These are phyloP conservation scores for Colletotrichum destructivum DNA, from an alignment of 2,329 filamentous ascomycete genomes.

Conservation along the genomic window DNA sequence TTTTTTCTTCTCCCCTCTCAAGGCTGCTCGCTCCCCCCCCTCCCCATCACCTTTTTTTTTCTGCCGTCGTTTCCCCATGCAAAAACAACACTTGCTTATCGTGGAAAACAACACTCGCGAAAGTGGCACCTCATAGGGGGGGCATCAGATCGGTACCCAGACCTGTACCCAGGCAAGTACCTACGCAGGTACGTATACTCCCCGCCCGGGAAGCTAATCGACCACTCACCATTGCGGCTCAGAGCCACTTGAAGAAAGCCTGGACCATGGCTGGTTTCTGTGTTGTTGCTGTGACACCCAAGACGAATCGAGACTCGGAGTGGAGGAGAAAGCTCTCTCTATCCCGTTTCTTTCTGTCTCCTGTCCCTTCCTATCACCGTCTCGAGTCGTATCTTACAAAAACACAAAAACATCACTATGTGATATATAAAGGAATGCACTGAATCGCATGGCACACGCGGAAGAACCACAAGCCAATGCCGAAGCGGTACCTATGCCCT, in stretches of 20 bases:
- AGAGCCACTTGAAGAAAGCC: background rate
- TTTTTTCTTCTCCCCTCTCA: too few species aligned
- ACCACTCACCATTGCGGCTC: background rate
- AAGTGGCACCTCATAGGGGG: background rate
- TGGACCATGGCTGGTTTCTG: background rate
- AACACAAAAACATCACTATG: too few species aligned
- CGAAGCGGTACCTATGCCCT: background rate
- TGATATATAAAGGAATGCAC: too few species aligned
- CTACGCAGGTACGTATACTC: background rate
- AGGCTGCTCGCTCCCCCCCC: background rate
- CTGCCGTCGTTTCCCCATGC: background rate
- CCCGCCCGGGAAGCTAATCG: background rate
- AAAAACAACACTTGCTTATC: background rate
- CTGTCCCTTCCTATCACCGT: background rate
- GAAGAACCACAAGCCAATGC: background rate
- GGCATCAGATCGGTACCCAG: background rate
- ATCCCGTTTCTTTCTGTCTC: background rate
- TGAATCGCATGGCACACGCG: too few species aligned
- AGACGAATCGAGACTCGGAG: background rate
- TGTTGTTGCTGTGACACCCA: constrained; percentile 24
- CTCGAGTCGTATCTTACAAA: too few species aligned
- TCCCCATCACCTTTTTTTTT: background rate
- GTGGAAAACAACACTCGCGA: background rate
- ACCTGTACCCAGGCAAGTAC: too few species aligned
- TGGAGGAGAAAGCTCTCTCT: background rate